phyloP scores from a whole-genome alignment of 78 protist genomes.

The Acrasis kona region DNA sequence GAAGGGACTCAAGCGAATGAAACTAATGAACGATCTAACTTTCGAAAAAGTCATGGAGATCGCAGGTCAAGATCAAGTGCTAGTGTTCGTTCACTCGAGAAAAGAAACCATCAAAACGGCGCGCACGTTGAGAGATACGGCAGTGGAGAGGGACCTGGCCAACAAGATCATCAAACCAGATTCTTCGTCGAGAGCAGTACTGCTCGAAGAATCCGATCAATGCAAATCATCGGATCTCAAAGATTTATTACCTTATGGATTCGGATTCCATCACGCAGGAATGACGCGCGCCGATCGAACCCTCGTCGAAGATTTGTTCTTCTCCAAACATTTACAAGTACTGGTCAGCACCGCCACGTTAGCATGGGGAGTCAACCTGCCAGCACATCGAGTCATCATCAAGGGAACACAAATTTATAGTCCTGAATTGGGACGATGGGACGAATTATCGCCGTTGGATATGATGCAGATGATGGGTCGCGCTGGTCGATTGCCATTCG shows the following conservation, averaged over 20 bases:
- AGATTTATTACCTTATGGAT: slow-evolving; percentile 90
- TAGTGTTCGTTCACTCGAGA: slow-evolving; percentile 97
- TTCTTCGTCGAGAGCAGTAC: slow-evolving; percentile 38
- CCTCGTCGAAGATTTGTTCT: slow-evolving; percentile 89
- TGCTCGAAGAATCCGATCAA: slow-evolving; percentile 41
- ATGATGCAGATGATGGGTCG: slow-evolving; percentile 99
- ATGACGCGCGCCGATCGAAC: slow-evolving; percentile 65
- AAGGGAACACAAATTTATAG: slow-evolving; percentile 95
- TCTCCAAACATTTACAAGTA: slow-evolving; percentile 77
- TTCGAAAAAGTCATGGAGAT: slow-evolving; percentile 74
- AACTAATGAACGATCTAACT: slow-evolving; percentile 82
- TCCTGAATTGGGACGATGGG: slow-evolving; percentile 89
- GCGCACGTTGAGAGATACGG: slow-evolving; percentile 32
- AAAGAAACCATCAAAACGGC: slow-evolving; percentile 94
- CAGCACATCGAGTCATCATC: slow-evolving; percentile 98
- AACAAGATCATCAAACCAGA: slow-evolving; percentile 40
- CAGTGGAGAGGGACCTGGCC: slow-evolving; percentile 41
- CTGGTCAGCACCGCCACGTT: slow-evolving; percentile 96
- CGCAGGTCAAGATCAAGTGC: slow-evolving; percentile 56
- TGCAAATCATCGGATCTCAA: slow-evolving; percentile 42
- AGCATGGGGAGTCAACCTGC: slow-evolving; percentile 99
- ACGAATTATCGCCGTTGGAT: slow-evolving; percentile 82
- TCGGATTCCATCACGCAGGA: slow-evolving; percentile 99
- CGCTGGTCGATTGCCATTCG: slow-evolving; percentile 98
- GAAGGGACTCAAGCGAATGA: slow-evolving; percentile 69